A percentile compares a stretch with the other conserved stretches of the same genome.
These are phyloP conservation scores for Fusarium sp. DNA, from an alignment of 2,329 filamentous ascomycete genomes.

Conservation along the genomic window DNA sequence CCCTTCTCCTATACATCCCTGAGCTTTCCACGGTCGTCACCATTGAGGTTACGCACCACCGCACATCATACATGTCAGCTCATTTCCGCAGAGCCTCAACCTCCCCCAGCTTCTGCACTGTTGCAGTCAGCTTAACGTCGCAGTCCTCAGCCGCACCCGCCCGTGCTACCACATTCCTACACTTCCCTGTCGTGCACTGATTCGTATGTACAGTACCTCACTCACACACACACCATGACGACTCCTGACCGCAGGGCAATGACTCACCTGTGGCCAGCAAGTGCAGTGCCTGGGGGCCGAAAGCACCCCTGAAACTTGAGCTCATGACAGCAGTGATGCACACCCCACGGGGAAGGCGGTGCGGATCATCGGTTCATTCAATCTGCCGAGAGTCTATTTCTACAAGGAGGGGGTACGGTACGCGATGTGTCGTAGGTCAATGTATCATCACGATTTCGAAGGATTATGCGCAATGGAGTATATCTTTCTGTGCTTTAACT, in stretches of 20 bases:
- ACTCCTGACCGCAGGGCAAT: background rate
- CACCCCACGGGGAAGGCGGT: background rate
- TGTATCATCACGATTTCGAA: background rate
- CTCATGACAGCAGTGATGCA: background rate
- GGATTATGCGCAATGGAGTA: background rate
- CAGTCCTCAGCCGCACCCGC: background rate
- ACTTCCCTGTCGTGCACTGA: background rate
- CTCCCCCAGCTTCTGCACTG: background rate
- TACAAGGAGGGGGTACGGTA: background rate
- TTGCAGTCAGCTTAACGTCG: slow-evolving; percentile 4
- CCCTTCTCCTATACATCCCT: background rate
- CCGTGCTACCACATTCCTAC: background rate
- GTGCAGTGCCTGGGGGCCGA: background rate
- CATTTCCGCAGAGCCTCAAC: slow-evolving; percentile 26
- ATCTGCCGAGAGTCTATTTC: background rate
- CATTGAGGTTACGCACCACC: background rate
- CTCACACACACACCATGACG: background rate
- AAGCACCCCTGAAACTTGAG: background rate
- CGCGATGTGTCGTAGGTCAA: background rate
- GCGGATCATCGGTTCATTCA: background rate
- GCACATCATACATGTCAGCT: background rate
- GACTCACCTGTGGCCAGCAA: background rate
- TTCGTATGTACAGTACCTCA: background rate
- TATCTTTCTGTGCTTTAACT: background rate
- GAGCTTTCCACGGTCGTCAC: background rate